A percentile compares a stretch with the other conserved stretches of the same genome.
Evolutionary conservation across 768 basidiomycete genomes (phyloP).

Genomic region (Serpula lacrymans): DNA sequence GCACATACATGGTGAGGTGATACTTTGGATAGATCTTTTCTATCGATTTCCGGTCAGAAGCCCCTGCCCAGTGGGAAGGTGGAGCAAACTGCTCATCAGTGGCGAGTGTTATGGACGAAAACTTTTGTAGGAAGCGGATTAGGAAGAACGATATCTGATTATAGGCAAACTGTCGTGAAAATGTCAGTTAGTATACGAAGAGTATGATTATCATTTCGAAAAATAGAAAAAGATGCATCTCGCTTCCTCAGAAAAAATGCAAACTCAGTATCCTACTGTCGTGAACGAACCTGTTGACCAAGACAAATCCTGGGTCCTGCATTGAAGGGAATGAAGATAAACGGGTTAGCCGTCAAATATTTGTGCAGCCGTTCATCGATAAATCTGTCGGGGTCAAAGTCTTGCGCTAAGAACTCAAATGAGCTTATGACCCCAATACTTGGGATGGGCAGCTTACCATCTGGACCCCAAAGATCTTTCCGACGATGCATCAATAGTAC

Average conservation of each 20-base stretch:
- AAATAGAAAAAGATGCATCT: too few species aligned
- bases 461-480: conserved; percentile 64
- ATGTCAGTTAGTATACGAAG: background rate
- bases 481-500: conserved; percentile 59
- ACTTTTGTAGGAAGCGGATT: conserved; percentile 54
- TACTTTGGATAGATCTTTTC: conserved; percentile 45
- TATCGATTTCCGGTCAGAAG: conserved; percentile 32
- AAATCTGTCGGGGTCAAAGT: conserved; percentile 58
- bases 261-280: too few species aligned
- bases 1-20: conserved; percentile 54
- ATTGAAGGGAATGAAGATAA: conserved; percentile 52
- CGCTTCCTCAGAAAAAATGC: too few species aligned
- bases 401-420: conserved; percentile 2
- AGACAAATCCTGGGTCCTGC: conserved; percentile 51
- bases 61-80: conserved; percentile 41
- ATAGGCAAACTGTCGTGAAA: conserved; percentile 62
- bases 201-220: too few species aligned
- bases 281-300: conserved; percentile 40
- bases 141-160: conserved; percentile 64
- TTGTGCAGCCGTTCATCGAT: conserved; percentile 47
- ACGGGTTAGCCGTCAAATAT: conserved; percentile 37
- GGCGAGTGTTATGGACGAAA: conserved; percentile 43
- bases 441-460: conserved; percentile 41
- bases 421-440: conserved; percentile 13
- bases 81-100: conserved; percentile 45